Conservation (phyloP, 148 eudicot genomes). For the Diospyros lotus region DNA sequence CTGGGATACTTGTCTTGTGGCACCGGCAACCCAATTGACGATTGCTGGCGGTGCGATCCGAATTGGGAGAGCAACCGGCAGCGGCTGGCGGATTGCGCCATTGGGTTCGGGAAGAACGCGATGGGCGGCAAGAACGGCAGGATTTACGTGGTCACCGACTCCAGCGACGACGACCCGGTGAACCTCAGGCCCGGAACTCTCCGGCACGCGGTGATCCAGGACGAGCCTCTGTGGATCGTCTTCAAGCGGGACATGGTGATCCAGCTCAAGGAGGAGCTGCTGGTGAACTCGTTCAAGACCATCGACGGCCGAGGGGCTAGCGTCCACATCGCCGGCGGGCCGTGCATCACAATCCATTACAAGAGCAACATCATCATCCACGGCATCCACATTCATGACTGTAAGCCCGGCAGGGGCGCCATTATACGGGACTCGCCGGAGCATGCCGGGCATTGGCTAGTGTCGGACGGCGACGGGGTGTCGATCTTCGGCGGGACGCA, state of each 20-base stretch:
- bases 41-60: constrained; percentile 25
- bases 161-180: constrained; percentile 21
- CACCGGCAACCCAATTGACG: constrained; percentile 26
- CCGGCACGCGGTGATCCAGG: constrained; percentile 25
- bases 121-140: constrained; percentile 22
- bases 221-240: constrained; percentile 32
- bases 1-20: constrained; percentile 21
- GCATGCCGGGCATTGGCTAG: constrained; percentile 20
- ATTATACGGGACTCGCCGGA: constrained; percentile 24
- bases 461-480: constrained; percentile 30
- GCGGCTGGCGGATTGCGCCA: constrained; percentile 30
- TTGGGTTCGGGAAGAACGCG: constrained; percentile 30
- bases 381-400: constrained; percentile 36
- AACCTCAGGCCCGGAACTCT: constrained; percentile 31
- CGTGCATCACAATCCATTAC: constrained; percentile 32
- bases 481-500: constrained; percentile 14
- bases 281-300: constrained; percentile 35
- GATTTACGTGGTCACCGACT: constrained; percentile 23
- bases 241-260: constrained; percentile 39
- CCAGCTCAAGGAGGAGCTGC: constrained; percentile 23
- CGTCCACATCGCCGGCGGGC: constrained; percentile 34
- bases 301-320: constrained; percentile 34
- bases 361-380: constrained; percentile 31
- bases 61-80: constrained; percentile 22
- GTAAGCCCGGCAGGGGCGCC: constrained; percentile 22